These are phyloP conservation scores for Stagonosporopsis vannaccii DNA, from an alignment of 2,329 filamentous ascomycete genomes.

Conservation along the genomic window DNA sequence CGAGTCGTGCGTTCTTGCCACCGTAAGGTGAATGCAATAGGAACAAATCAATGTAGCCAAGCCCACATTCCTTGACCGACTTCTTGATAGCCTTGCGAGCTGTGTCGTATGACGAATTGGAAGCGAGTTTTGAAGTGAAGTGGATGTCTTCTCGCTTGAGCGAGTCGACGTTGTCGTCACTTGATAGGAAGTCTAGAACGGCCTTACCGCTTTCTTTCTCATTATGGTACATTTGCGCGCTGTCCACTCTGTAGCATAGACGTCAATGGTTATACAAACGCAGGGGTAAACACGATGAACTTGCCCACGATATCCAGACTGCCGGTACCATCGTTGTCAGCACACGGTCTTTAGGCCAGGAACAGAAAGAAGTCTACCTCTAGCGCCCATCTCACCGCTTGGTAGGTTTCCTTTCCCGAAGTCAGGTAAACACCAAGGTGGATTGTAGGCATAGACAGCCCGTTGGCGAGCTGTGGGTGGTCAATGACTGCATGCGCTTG, in stretches of 20 bases:
- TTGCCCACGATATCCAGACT: conserved; percentile 57
- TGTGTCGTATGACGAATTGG: conserved; percentile 70
- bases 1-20: conserved; percentile 69
- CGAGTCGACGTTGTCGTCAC: conserved; percentile 55
- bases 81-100: conserved; percentile 71
- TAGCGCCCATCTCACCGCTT: conserved; percentile 66
- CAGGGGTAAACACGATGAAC: conserved; percentile 24
- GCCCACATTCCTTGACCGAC: conserved; percentile 68
- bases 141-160: conserved; percentile 74
- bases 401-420: conserved; percentile 65
- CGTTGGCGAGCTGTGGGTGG: conserved; percentile 60
- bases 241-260: conserved; percentile 57
- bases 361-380: conserved; percentile 51
- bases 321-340: conserved; percentile 29
- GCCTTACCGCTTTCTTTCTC: conserved; percentile 73
- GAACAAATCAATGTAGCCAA: conserved; percentile 82
- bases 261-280: conserved; percentile 30
- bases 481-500: conserved; percentile 23
- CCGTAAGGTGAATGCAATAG: conserved; percentile 82
- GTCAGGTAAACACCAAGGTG: conserved; percentile 79
- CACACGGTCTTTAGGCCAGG: conserved; percentile 9
- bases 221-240: conserved; percentile 71
- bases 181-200: conserved; percentile 65
- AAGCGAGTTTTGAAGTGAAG: conserved; percentile 80
- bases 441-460: conserved; percentile 71